These are phyloP conservation scores for Gamsiella multidivaricata DNA, from an alignment of 192 early-diverging fungal genomes.

Conservation along the genomic window DNA sequence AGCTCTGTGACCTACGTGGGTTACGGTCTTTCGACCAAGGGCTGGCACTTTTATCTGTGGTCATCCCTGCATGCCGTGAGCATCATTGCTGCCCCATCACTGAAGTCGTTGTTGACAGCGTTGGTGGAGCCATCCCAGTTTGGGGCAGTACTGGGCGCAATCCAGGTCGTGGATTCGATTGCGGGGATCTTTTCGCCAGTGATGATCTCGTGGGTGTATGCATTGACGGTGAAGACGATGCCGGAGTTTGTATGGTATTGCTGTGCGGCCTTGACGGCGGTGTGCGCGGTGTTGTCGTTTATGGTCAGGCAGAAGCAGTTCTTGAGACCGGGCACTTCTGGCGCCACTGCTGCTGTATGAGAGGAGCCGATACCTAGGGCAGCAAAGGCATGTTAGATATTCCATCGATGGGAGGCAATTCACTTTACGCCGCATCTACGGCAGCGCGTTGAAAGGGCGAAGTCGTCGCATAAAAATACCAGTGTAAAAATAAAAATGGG, in stretches of 20 bases:
- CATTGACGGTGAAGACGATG: constrained; percentile 37
- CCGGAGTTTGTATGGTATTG: constrained; percentile 59
- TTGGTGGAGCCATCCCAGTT: constrained; percentile 59
- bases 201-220: constrained; percentile 58
- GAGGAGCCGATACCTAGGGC: neutral
- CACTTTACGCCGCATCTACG: too few relatives aligned
- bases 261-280: constrained; percentile 39
- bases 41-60: constrained; percentile 23
- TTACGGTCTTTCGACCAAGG: constrained; percentile 42
- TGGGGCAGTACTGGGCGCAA: constrained; percentile 61
- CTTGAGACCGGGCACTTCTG: too few relatives aligned
- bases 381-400: too few relatives aligned
- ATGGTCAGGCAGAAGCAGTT: constrained; percentile 48
- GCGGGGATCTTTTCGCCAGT: constrained; percentile 56
- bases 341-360: neutral
- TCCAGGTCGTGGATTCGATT: constrained; percentile 59
- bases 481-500: too few relatives aligned
- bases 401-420: too few relatives aligned
- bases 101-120: constrained; percentile 56
- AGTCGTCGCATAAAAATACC: too few relatives aligned
- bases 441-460: too few relatives aligned
- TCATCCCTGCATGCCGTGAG: constrained; percentile 39
- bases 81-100: constrained; percentile 50
- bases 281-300: constrained; percentile 49
- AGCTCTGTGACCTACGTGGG: constrained; percentile 41